phyloP scores from a whole-genome alignment of 1,284 basidiomycete species.

The Afroboletus lepidellus region DNA sequence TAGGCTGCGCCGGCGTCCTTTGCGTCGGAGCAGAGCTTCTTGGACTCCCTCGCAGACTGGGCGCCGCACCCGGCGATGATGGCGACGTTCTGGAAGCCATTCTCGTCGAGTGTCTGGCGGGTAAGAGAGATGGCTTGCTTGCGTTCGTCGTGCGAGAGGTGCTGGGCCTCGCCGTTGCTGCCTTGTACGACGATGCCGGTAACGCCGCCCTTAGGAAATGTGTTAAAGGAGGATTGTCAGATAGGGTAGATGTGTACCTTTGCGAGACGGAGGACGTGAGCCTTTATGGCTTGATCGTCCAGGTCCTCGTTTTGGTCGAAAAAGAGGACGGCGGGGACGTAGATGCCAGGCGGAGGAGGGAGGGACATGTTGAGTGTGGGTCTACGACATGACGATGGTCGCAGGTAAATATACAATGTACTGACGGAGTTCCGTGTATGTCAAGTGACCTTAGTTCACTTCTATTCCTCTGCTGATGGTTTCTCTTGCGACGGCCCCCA shows the following conservation, averaged over 20 bases:
- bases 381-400: no score
- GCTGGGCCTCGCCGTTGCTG: constrained; percentile 77
- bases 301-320: constrained; percentile 66
- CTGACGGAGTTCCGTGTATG: not conserved
- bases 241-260: constrained; percentile 37
- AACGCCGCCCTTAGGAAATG: constrained; percentile 54
- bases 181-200: constrained; percentile 77
- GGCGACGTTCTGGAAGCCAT: constrained; percentile 65
- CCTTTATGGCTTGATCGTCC: constrained; percentile 56
- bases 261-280: constrained; percentile 68
- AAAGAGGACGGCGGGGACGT: constrained; percentile 75
- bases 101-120: constrained; percentile 70
- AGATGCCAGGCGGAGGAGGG: constrained; percentile 61
- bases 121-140: constrained; percentile 63
- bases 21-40: constrained; percentile 76
- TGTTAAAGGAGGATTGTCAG: not conserved
- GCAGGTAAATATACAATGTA: no score
- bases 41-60: constrained; percentile 79
- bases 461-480: no score
- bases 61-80: constrained; percentile 87
- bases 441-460: no score
- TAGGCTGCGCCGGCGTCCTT: constrained; percentile 78
- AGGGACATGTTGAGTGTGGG: constrained; percentile 25
- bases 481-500: no score
- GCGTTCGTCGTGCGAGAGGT: constrained; percentile 71